Percentiles rank a stretch among this genome's conserved stretches.
Evolutionary conservation across 495 filamentous ascomycete genomes (phyloP).

Genomic region (Hypoxylon trugodes): DNA sequence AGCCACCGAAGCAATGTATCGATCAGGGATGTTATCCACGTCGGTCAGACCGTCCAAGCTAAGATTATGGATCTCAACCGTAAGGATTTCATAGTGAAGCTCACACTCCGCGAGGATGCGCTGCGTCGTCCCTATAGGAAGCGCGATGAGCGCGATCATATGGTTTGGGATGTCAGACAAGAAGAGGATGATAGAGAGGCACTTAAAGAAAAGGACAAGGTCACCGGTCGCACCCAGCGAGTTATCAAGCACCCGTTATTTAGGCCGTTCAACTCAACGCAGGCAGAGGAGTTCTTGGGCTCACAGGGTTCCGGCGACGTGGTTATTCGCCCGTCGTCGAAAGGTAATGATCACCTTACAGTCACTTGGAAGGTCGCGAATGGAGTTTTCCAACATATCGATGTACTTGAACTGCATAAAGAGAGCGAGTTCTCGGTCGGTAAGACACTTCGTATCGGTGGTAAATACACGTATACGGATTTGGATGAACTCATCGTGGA

Average conservation of each 20-base stretch:
- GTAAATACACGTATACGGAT: conserved; percentile 91
- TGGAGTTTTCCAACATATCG: conserved; percentile 93
- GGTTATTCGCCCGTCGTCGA: conserved; percentile 93
- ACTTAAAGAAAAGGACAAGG: conserved; percentile 81
- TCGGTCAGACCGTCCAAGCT: conserved; percentile 84
- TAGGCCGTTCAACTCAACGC: conserved; percentile 87
- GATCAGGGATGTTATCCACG: conserved; percentile 66
- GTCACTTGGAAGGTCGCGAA: conserved; percentile 99
- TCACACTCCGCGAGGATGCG: conserved; percentile 83
- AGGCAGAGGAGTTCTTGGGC: conserved; percentile 93
- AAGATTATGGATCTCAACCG: conserved; percentile 88
- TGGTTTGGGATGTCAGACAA: conserved; percentile 85
- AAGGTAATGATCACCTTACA: conserved; percentile 91
- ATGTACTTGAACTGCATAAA: conserved; percentile 95
- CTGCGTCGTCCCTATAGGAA: conserved; percentile 73
- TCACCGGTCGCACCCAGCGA: conserved; percentile 80
- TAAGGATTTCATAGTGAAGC: conserved; percentile 78
- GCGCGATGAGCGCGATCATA: conserved; percentile 70
- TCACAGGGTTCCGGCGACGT: conserved; percentile 86
- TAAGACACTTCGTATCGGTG: conserved; percentile 79
- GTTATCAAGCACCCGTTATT: conserved; percentile 98
- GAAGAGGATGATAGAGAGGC: conserved; percentile 82
- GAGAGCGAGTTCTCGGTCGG: conserved; percentile 95
- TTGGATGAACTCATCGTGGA: conserved; percentile 96
- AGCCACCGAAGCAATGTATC: conserved; percentile 63